Evolutionary conservation across 495 filamentous ascomycete species (phyloP), one percentile per base, ranked within the genome.

Genomic region (Talaromyces proteolyticus): DNA sequence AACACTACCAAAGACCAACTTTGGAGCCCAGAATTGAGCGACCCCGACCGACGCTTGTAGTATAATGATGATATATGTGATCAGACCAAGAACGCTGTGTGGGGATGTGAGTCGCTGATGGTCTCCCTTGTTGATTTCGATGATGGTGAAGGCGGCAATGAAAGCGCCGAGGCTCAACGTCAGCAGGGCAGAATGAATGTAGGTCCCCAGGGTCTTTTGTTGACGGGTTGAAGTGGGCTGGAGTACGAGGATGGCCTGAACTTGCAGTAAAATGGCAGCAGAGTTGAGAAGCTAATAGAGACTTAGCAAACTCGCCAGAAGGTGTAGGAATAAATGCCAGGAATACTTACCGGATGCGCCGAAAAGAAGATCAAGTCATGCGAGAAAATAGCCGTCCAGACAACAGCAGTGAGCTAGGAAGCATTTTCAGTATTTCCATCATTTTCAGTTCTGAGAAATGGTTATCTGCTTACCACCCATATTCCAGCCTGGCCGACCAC

Each of bases 161-260:
- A 92, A 84, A 38, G 70, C 64, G 16, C 73, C 53, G 23, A 89
- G 59, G 44, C 81, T 84, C 36, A 88, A 49, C 22, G 78, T 63
- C 59, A 92, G 86, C 46, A 96, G 61, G 11, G 62, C 52, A 42
- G 76, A 79, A 67, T 97, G 92, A 37, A 75, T 65, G 55, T 78
- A 75, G 21, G 87, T 86, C 22, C 90, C 92, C 16, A 74, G 58
- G 14, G 70, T 68, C 60, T 96, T 97, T 58, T 94, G 84, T 10
- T 66, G 57, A 2, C 84, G 68, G 0, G 86, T 89, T 52, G 86
- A 76, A 6, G 92, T 96, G 2, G 92, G 92, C 62, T 97, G 92
- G 24, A 96, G 79, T 60, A 95, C 69, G 29, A 97, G 82, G 58
- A 89, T 82, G 18, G 82, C 84, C 72, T 95, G 85, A 41, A 86